Conservation (phyloP, 371 early-diverging fungal species). For the Furculomyces boomerangus region DNA sequence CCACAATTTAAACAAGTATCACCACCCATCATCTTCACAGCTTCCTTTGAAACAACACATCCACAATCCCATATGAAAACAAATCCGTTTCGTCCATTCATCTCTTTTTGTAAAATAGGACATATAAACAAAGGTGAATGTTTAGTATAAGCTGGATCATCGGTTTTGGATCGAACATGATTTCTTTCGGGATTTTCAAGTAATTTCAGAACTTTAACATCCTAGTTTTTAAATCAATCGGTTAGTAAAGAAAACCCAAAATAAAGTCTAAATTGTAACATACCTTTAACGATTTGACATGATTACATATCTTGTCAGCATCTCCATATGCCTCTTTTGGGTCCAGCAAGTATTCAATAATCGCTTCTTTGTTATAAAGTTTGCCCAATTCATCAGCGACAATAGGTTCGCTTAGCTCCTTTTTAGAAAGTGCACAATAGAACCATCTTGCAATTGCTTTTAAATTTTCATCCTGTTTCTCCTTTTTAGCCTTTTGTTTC, state of each 20-base stretch:
- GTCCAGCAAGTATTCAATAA: conserved; percentile 70
- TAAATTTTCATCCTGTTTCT: conserved; percentile 47
- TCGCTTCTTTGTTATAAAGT: conserved; percentile 79
- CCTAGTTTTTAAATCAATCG: conserved; percentile 19
- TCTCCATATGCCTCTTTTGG: conserved; percentile 49
- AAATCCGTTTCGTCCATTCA: conserved; percentile 79
- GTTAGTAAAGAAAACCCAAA: neutral
- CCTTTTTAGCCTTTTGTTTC: conserved; percentile 62
- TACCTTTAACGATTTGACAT: conserved; percentile 48
- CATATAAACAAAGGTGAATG: conserved; percentile 50
- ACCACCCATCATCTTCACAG: conserved; percentile 43
- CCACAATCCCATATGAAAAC: conserved; percentile 66
- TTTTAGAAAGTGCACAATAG: conserved; percentile 79
- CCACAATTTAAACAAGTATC: conserved; percentile 1
- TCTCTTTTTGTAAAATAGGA: conserved; percentile 80
- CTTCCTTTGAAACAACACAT: conserved; percentile 71
- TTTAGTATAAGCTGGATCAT: conserved; percentile 18
- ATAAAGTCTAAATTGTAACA: too few relatives aligned
- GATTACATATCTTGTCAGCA: conserved; percentile 58
- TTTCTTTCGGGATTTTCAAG: conserved; percentile 49
- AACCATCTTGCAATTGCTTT: conserved; percentile 51
- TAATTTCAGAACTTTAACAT: conserved; percentile 54
- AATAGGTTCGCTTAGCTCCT: conserved; percentile 53
- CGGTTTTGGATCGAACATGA: conserved; percentile 13
- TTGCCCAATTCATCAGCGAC: conserved; percentile 69